Evolutionary conservation across 306 rosid species (phyloP).

Genomic region (Lathyrus sativus): DNA sequence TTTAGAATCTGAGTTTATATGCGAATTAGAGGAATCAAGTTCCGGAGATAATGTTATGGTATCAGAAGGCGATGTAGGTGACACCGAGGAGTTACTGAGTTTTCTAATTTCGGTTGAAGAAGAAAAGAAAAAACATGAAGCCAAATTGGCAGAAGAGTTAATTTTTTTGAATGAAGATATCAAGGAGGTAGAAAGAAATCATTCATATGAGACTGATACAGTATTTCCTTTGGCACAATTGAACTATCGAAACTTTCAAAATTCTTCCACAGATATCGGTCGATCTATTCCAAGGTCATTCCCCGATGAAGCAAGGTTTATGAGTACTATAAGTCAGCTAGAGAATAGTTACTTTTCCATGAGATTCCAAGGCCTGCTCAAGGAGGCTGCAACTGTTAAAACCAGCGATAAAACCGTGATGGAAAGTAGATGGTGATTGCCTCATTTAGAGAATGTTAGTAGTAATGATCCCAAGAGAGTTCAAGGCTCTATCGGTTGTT

Average conservation of each 20-base stretch:
- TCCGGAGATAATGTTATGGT: conserved; percentile 52
- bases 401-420: conserved; percentile 59
- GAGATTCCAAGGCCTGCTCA: conserved; percentile 57
- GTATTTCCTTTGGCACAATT: conserved; percentile 39
- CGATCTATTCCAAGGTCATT: conserved; percentile 41
- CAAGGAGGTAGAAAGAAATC: conserved; percentile 68
- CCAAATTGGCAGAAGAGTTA: conserved; percentile 67
- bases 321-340: conserved; percentile 57
- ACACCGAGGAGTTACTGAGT: conserved; percentile 58
- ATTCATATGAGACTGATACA: conserved; percentile 42
- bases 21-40: conserved; percentile 49
- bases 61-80: conserved; percentile 61
- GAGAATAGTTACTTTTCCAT: conserved; percentile 75
- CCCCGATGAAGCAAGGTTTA: conserved; percentile 53
- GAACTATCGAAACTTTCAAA: conserved; percentile 41
- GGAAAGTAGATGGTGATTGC: conserved; percentile 51
- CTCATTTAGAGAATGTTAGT: conserved; percentile 45
- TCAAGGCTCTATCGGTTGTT: conserved; percentile 43
- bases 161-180: conserved; percentile 72
- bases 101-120: conserved; percentile 62
- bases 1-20: conserved; percentile 67
- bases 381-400: conserved; percentile 49
- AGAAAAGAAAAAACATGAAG: conserved; percentile 58
- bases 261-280: conserved; percentile 45
- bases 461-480: conserved; percentile 42